Evolutionary conservation across 306 rosid genomes (phyloP), one percentile per base, ranked within the genome.

Genomic region (Citrullus colocynthis): DNA sequence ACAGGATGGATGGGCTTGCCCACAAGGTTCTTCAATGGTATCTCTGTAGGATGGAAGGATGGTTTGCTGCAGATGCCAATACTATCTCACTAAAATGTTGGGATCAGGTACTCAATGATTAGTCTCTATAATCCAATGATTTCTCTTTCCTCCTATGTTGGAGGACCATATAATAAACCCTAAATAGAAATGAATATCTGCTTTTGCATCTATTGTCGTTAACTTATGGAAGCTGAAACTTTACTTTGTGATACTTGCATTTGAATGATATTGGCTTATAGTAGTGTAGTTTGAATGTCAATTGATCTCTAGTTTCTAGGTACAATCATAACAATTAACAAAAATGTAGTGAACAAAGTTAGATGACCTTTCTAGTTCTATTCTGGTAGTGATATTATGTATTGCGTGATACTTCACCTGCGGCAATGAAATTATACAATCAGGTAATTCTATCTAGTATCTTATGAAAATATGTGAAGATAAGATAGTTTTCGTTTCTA

Each of bases 31-130:
- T 96, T 76, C 99, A 92, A 79, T 96, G 99, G 99, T 96, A 96
- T 85, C 80, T 96, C 74, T 96, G 99, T 82, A 83, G 99, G 87
- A 88, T 96, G 99, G 99, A 96, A 82, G 99, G 99, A 57, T 96
- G 99, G 99, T 96, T 96, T 89, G 97, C 99, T 49, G 92, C 97
- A 52, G 99, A 96, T 91, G 86, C 97, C 42, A 97, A 96, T 45
- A 83, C 96, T 18, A 96, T 92, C 82, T 96, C 99, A 17, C 84
- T 91, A 28, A 92, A 96, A 87, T 82, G 85, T 83, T 96, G 99
- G 99, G 99, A 92, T 83, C 91, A 89, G 97, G 99, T 88, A 88
- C 36, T 30, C 21, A 78, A 80, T 51, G 45, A 45, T 62, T 61
- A 15, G 54, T 52, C 7, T 34, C 34, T 16, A 77, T 39, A 8